These are phyloP conservation scores for Meyerozyma carpophila DNA, from an alignment of 1,139 yeast species.

Conservation along the genomic window DNA sequence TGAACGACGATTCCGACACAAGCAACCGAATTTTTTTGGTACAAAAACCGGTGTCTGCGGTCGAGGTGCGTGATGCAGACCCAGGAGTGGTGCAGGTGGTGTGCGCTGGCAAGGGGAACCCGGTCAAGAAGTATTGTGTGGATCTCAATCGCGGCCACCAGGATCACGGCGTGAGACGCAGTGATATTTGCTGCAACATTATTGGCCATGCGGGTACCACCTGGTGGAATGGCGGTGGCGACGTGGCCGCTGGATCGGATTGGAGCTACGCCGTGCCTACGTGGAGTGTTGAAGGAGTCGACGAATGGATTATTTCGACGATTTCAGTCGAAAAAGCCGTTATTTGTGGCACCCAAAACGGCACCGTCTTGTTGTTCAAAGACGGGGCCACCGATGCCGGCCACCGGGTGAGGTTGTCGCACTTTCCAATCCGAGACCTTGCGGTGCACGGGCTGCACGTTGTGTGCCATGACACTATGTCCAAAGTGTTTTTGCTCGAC, in stretches of 20 bases:
- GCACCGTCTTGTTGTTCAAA: neutral
- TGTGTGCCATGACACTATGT: slow-evolving; percentile 26
- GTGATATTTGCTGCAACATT: neutral
- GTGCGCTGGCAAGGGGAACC: slow-evolving; percentile 44
- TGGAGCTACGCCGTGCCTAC: slow-evolving; percentile 1
- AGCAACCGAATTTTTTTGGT: slow-evolving; percentile 26
- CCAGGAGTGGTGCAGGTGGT: slow-evolving; percentile 18
- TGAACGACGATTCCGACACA: slow-evolving; percentile 33
- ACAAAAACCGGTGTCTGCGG: slow-evolving; percentile 31
- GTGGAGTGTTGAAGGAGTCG: neutral
- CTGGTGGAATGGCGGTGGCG: neutral
- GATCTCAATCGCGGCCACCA: slow-evolving; percentile 1
- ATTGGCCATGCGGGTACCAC: neutral
- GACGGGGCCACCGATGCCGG: neutral
- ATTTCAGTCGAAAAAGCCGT: neutral
- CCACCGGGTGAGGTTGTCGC: slow-evolving; percentile 17
- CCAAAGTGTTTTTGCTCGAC: slow-evolving; percentile 27
- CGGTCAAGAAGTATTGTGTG: slow-evolving; percentile 25
- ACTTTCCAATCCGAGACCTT: slow-evolving; percentile 22
- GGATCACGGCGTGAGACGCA: neutral
- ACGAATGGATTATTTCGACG: neutral
- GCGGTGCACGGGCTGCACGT: slow-evolving; percentile 16
- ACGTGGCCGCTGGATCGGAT: neutral
- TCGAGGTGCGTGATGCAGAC: slow-evolving; percentile 17
- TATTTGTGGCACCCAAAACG: neutral